phyloP scores from a whole-genome alignment of 441 rosid genomes.

The Syzygium syzygioides region DNA sequence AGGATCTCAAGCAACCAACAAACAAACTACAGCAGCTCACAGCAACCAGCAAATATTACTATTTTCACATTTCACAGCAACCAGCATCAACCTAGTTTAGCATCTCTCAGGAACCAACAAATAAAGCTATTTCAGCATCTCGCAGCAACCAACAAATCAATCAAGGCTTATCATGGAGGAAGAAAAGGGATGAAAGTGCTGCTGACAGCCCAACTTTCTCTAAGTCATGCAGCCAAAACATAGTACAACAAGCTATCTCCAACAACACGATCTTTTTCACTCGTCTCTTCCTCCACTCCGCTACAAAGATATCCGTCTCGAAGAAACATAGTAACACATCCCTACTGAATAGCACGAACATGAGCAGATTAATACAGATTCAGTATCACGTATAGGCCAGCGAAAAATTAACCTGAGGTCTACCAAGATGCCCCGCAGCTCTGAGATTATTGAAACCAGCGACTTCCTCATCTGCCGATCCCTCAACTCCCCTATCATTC shows the following conservation, averaged over 20 bases:
- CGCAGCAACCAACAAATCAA: not conserved
- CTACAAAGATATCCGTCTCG: not conserved
- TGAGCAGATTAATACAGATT: not conserved
- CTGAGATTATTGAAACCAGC: slow-evolving; percentile 42
- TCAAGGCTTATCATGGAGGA: not conserved
- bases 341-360: not conserved
- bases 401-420: slow-evolving; percentile 47
- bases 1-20: not conserved
- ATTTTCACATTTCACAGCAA: not conserved
- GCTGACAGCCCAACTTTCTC: not conserved
- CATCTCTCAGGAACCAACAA: not conserved
- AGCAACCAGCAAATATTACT: not conserved
- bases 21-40: not conserved
- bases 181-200: not conserved
- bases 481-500: slow-evolving; percentile 19
- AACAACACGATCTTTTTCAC: not conserved
- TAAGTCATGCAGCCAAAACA: not conserved
- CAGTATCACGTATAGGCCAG: not conserved
- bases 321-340: not conserved
- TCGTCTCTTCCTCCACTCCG: not conserved
- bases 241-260: not conserved
- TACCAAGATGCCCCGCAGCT: slow-evolving; percentile 43
- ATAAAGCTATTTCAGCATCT: not conserved
- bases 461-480: slow-evolving; percentile 33
- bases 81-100: not conserved